These are phyloP conservation scores for Helenozyma rhizophorensis DNA, from an alignment of 805 yeast species.

Conservation along the genomic window DNA sequence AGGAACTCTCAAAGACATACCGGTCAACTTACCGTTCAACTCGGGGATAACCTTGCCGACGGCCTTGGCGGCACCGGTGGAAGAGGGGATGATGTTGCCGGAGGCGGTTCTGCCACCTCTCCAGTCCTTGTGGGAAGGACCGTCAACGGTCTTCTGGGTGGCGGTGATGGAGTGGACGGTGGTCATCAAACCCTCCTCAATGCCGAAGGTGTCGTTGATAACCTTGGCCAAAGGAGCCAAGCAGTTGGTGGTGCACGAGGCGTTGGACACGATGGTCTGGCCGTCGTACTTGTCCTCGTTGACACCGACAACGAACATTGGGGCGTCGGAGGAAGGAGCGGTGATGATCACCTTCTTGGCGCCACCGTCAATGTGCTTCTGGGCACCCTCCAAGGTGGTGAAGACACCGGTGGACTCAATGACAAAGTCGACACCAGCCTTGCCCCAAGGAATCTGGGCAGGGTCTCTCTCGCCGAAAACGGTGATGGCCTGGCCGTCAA, in stretches of 20 bases:
- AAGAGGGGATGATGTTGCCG: constrained; percentile 91
- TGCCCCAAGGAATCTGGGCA: constrained; percentile 83
- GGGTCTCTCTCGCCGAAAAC: constrained; percentile 85
- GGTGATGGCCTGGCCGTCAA: constrained; percentile 63
- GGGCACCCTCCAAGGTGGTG: constrained; percentile 77
- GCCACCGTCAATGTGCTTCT: constrained; percentile 82
- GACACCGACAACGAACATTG: constrained; percentile 93
- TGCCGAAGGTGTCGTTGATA: constrained; percentile 78
- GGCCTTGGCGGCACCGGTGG: constrained; percentile 97
- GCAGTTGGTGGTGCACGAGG: constrained; percentile 95
- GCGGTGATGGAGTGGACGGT: constrained; percentile 96
- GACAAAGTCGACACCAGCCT: constrained; percentile 75
- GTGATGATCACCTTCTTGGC: constrained; percentile 94
- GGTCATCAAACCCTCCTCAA: constrained; percentile 92
- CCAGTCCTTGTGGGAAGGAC: constrained; percentile 98
- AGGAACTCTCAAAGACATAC: constrained; percentile 92
- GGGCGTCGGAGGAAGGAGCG: constrained; percentile 91
- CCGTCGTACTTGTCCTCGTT: constrained; percentile 76
- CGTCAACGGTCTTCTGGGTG: constrained; percentile 94
- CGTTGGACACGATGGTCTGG: constrained; percentile 78
- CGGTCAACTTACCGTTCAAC: constrained; percentile 89
- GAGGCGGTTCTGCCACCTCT: constrained; percentile 98
- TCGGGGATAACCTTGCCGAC: constrained; percentile 93
- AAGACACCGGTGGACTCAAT: constrained; percentile 95
- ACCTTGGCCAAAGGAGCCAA: constrained; percentile 93